These are phyloP conservation scores for Moesziomyces globuligerus DNA, from an alignment of 1,284 basidiomycete species.

Conservation along the genomic window DNA sequence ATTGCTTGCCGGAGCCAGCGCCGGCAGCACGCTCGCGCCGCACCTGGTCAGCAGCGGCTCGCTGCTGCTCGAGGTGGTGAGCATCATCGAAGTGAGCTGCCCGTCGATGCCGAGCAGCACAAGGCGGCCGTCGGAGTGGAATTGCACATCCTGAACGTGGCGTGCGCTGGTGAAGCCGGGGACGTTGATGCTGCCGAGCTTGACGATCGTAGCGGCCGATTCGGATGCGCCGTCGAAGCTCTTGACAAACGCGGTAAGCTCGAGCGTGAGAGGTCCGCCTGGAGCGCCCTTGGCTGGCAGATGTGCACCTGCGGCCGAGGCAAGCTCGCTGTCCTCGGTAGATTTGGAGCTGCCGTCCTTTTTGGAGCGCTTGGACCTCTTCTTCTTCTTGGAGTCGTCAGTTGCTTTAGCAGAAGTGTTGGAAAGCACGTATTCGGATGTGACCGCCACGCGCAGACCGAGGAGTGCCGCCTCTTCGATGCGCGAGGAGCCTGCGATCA, in stretches of 20 bases:
- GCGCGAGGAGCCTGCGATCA: slow-evolving; percentile 18
- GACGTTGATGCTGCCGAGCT: slow-evolving; percentile 22
- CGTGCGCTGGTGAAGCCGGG: slow-evolving; percentile 9
- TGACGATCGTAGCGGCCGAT: slow-evolving; percentile 10
- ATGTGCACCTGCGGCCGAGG: not conserved
- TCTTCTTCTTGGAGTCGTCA: slow-evolving; percentile 34
- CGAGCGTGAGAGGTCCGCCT: slow-evolving; percentile 19
- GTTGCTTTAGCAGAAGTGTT: not conserved
- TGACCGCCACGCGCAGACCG: slow-evolving; percentile 33
- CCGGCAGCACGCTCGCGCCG: slow-evolving; percentile 7
- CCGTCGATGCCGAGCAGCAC: slow-evolving; percentile 24
- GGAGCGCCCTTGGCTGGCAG: slow-evolving; percentile 2
- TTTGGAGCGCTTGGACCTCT: slow-evolving; percentile 34
- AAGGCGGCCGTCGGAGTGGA: slow-evolving; percentile 37
- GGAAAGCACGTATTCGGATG: slow-evolving; percentile 9
- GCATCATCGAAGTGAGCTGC: slow-evolving; percentile 16
- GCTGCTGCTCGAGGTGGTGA: slow-evolving; percentile 13
- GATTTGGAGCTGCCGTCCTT: slow-evolving; percentile 2
- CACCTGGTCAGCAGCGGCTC: slow-evolving; percentile 21
- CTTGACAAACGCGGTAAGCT: slow-evolving; percentile 31
- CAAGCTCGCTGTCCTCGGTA: slow-evolving; percentile 6
- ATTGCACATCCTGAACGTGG: slow-evolving; percentile 28
- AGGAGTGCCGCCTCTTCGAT: slow-evolving; percentile 36
- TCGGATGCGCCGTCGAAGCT: slow-evolving; percentile 32
- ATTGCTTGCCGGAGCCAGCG: slow-evolving; percentile 20